Conservation (phyloP, 1,284 basidiomycete genomes). For the Neotropicomus parvogracilis region DNA sequence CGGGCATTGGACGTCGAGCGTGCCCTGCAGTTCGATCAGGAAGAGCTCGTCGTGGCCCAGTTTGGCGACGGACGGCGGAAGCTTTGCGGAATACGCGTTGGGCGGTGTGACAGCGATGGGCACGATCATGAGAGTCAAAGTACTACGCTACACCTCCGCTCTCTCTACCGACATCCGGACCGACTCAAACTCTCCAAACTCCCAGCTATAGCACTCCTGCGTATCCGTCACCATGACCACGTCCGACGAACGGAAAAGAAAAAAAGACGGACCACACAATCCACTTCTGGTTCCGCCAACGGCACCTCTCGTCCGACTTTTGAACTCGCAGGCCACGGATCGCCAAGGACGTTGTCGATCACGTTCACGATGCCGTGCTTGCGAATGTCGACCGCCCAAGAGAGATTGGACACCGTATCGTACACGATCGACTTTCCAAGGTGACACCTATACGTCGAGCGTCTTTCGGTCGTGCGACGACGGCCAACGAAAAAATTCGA, state of each 20-base stretch:
- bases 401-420: constrained; percentile 82
- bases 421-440: constrained; percentile 83
- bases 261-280: constrained; percentile 55
- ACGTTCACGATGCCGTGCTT: constrained; percentile 82
- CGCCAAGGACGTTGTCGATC: constrained; percentile 71
- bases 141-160: background rate
- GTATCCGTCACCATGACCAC: constrained; percentile 8
- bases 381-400: constrained; percentile 81
- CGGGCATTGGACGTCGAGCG: constrained; percentile 58
- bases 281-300: constrained; percentile 44
- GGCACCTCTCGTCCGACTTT: constrained; percentile 62
- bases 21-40: constrained; percentile 74
- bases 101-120: constrained; percentile 41
- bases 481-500: constrained; percentile 7
- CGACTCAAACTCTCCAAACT: constrained; percentile 52
- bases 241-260: constrained; percentile 4
- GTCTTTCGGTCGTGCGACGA: constrained; percentile 25
- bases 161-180: background rate
- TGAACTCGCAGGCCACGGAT: constrained; percentile 70
- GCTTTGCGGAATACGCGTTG: constrained; percentile 36
- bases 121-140: constrained; percentile 54
- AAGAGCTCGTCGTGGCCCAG: constrained; percentile 68
- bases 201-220: constrained; percentile 69
- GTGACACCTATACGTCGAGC: constrained; percentile 75
- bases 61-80: constrained; percentile 57